Conservation (phyloP, 768 basidiomycete species). For the Coprinellus aureogranulatus region DNA sequence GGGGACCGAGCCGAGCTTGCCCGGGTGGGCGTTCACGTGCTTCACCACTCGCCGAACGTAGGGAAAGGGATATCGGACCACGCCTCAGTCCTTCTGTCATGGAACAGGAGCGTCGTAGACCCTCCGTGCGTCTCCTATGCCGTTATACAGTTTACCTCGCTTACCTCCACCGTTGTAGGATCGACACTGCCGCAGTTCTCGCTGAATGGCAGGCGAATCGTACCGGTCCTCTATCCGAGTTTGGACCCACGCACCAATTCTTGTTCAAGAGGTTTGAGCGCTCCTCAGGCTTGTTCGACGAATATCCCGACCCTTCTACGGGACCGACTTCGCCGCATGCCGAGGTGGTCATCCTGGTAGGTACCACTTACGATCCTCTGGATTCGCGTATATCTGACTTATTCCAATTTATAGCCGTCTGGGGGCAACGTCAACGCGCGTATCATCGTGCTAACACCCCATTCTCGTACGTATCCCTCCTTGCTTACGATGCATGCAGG, state of each 20-base stretch:
- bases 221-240: slow-evolving; percentile 15
- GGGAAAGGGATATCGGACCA: slow-evolving; percentile 37
- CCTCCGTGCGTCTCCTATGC: background rate
- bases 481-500: no score
- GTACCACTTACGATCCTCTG: background rate
- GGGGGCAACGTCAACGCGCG: background rate
- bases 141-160: background rate
- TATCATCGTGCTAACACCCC: background rate
- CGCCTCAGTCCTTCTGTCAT: background rate
- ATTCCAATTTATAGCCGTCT: background rate
- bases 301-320: background rate
- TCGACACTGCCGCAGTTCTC: slow-evolving; percentile 6
- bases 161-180: background rate
- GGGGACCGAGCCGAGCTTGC: slow-evolving; percentile 14
- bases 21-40: slow-evolving; percentile 20
- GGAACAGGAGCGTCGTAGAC: background rate
- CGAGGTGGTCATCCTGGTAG: background rate
- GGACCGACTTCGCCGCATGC: background rate
- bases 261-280: background rate
- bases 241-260: background rate
- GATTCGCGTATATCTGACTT: background rate
- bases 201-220: slow-evolving; percentile 13
- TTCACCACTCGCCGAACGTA: slow-evolving; percentile 31
- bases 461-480: background rate
- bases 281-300: background rate